Evolutionary conservation across 805 yeast species (phyloP).

Genomic region (Candida silvicultrix): DNA sequence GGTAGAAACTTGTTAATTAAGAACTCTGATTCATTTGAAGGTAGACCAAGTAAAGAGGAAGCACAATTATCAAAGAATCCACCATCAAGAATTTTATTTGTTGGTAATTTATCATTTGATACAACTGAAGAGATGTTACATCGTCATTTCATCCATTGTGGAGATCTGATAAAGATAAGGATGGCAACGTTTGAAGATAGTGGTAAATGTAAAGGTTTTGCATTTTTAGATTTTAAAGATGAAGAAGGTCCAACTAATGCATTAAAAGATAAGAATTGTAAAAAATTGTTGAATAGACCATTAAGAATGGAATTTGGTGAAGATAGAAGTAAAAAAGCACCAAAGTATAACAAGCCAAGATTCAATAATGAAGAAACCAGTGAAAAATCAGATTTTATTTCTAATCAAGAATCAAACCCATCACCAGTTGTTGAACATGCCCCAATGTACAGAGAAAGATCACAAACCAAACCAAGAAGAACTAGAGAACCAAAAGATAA

Average conservation of each 20-base stretch:
- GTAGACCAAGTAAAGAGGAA: constrained; percentile 66
- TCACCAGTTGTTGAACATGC: constrained; percentile 1
- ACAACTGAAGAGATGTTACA: constrained; percentile 75
- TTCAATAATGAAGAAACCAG: constrained; percentile 19
- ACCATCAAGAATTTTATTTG: constrained; percentile 83
- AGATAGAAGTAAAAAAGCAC: constrained; percentile 73
- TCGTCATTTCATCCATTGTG: constrained; percentile 86
- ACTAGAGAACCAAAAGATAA: constrained; percentile 11
- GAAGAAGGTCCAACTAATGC: constrained; percentile 82
- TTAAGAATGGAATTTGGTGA: constrained; percentile 90
- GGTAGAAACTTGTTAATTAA: constrained; percentile 87
- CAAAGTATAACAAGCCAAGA: constrained; percentile 19
- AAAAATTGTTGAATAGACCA: constrained; percentile 63
- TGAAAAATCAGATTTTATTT: neutral
- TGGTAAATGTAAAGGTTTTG: constrained; percentile 96
- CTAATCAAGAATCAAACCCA: neutral
- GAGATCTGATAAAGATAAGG: constrained; percentile 75
- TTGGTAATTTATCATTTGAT: constrained; percentile 90
- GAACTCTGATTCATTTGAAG: constrained; percentile 73
- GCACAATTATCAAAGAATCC: constrained; percentile 62
- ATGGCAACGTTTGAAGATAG: constrained; percentile 98
- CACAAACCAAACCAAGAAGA: constrained; percentile 8
- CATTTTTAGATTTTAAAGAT: constrained; percentile 80
- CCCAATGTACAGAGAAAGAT: constrained; percentile 4
- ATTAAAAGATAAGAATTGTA: constrained; percentile 61